Evolutionary conservation across 331 rosid genomes (phyloP).

Genomic region (Prunus yedoensis): DNA sequence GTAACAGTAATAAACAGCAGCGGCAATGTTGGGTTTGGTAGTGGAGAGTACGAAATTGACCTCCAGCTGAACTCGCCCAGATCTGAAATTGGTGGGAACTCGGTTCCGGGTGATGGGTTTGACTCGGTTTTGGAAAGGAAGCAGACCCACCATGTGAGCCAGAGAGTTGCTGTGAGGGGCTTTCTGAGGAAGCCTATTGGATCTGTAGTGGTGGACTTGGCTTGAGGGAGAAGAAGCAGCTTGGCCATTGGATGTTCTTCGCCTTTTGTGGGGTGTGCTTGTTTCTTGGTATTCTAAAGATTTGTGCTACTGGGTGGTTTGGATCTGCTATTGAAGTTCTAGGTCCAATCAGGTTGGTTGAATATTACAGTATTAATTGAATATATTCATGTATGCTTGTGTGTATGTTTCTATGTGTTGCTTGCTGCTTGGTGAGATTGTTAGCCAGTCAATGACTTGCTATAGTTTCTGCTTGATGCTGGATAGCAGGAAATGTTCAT

Average conservation of each 20-base stretch:
- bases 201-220: slow-evolving; percentile 61
- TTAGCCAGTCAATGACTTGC: neutral
- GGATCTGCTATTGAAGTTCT: slow-evolving; percentile 82
- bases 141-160: slow-evolving; percentile 52
- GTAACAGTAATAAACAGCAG: slow-evolving; percentile 17
- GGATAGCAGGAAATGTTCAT: neutral
- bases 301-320: slow-evolving; percentile 93
- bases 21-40: slow-evolving; percentile 24
- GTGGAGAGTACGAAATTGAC: slow-evolving; percentile 60
- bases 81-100: slow-evolving; percentile 57
- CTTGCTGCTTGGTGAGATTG: neutral
- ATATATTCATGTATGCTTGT: neutral
- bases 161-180: slow-evolving; percentile 43
- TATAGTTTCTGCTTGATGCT: neutral
- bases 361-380: too few relatives aligned
- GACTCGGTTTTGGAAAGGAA: slow-evolving; percentile 53
- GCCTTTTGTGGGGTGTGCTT: slow-evolving; percentile 79
- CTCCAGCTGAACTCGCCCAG: slow-evolving; percentile 72
- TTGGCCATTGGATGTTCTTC: slow-evolving; percentile 92
- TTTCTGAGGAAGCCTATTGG: slow-evolving; percentile 57
- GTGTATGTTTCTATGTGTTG: neutral
- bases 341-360: slow-evolving; percentile 56
- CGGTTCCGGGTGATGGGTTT: slow-evolving; percentile 38
- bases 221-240: slow-evolving; percentile 62
- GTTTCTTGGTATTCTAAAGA: slow-evolving; percentile 82